Evolutionary conservation across 306 rosid genomes (phyloP).

Genomic region (Pachyrhizus erosus): DNA sequence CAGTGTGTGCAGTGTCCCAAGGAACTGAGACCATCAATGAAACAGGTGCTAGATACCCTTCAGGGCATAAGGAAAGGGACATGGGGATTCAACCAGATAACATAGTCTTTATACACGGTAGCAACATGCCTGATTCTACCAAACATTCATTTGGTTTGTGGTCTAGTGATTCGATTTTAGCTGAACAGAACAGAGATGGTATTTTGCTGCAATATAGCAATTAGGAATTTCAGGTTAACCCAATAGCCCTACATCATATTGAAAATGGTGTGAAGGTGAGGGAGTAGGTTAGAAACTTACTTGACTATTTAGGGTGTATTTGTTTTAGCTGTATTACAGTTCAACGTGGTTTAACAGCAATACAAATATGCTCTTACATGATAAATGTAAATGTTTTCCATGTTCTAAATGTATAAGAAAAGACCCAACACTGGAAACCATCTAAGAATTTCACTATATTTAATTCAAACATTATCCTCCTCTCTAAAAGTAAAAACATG

Average conservation of each 20-base stretch:
- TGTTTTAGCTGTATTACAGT: not conserved
- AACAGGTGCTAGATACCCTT: constrained; percentile 48
- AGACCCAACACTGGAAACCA: too few relatives aligned
- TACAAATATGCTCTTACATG: not conserved
- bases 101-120: not conserved
- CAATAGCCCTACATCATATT: not conserved
- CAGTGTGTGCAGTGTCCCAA: constrained; percentile 60
- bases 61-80: constrained; percentile 37
- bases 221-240: not conserved
- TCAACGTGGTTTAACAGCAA: not conserved
- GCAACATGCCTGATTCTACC: not conserved
- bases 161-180: not conserved
- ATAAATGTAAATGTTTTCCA: too few relatives aligned
- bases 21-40: constrained; percentile 60
- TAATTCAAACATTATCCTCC: too few relatives aligned
- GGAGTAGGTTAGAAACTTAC: not conserved
- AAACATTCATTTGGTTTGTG: not conserved
- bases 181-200: not conserved
- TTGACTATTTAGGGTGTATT: not conserved
- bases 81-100: constrained; percentile 33
- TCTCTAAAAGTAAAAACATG: too few relatives aligned
- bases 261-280: not conserved
- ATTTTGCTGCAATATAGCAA: not conserved
- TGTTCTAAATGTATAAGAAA: too few relatives aligned
- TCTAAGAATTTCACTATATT: too few relatives aligned